Evolutionary conservation across 192 early-diverging fungal genomes (phyloP).

Genomic region (Linnemannia elongata): DNA sequence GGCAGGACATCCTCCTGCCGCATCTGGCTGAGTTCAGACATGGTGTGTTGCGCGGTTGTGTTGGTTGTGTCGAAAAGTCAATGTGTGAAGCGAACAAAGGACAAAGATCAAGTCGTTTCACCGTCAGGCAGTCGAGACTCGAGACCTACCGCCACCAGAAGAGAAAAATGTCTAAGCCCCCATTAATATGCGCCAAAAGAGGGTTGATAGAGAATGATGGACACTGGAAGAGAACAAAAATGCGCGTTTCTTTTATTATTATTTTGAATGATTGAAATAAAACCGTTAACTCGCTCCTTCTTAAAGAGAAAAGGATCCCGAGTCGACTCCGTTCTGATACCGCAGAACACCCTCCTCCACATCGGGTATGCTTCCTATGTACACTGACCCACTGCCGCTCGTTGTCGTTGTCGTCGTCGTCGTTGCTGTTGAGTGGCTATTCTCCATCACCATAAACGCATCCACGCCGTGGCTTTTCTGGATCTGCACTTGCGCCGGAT

Average conservation of each 20-base stretch:
- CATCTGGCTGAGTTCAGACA: conserved; percentile 39
- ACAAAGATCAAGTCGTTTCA: neutral
- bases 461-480: conserved; percentile 93
- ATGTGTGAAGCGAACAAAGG: neutral
- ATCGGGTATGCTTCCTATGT: conserved; percentile 48
- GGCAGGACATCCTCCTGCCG: conserved; percentile 50
- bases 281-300: neutral
- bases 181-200: neutral
- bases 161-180: neutral
- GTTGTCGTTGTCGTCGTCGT: conserved; percentile 13
- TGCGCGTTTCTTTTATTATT: neutral
- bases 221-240: neutral
- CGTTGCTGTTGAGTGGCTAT: neutral
- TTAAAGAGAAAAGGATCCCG: conserved; percentile 39
- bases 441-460: conserved; percentile 78
- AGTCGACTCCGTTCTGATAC: conserved; percentile 55
- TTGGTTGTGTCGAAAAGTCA: neutral
- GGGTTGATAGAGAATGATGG: neutral
- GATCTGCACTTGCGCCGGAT: conserved; percentile 69
- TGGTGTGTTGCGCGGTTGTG: neutral
- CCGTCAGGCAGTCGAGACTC: too few relatives aligned
- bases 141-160: too few relatives aligned
- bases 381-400: conserved; percentile 37
- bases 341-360: conserved; percentile 52
- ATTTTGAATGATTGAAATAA: neutral